Base-by-base conservation (phyloP, 805 yeast genomes). In the Metahyphopichia silvanorum region DNA sequence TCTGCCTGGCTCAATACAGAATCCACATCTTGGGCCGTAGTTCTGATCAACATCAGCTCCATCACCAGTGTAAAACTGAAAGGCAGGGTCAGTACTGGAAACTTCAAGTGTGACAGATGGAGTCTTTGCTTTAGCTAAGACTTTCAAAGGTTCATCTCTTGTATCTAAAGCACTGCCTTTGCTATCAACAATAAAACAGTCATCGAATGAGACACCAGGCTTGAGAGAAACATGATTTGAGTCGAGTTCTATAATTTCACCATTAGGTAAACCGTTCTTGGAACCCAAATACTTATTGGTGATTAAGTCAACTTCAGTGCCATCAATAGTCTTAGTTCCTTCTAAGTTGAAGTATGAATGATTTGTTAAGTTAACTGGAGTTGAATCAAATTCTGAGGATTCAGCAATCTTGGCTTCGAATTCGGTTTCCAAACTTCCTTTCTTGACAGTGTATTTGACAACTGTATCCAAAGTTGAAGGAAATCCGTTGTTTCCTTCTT, bases 31-130 rank as follows among this genome's bases (percentile, higher is more conserved):
- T 63, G 69, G 33, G 43, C 52, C 44, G 41, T 51, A 52, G 8
- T 56, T 66, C n/a, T n/a, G n/a, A 14, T 58, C 55, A 21, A 66
- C 64, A 32, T 63, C 44, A 27, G 71, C 63, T 33, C 62, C 60
- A 44, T 73, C 79, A 15, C 83, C 84, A 19, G 85, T 77, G 55
- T 79, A 80, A 25, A 80, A 60, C 52, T 79, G 85, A 63, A 75
- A 77, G 2, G 77, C 60, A 5, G 86, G 87, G 37, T 80, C 87
- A 3, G 86, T 80, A 6, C 83, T 63, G 12, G 53, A 47, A 6
- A 73, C 70, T 14, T 54, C 53, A 24, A 80, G 47, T 28, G 60
- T 56, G 30, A 70, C 46, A 6, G 58, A 53, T 11, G 77, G 73
- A 42, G 72, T 70, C 16, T 51, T 51, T 7, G 77, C 74, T 43